Base-by-base conservation (phyloP, 2,329 filamentous ascomycete species). In the Drechslera avenae region DNA sequence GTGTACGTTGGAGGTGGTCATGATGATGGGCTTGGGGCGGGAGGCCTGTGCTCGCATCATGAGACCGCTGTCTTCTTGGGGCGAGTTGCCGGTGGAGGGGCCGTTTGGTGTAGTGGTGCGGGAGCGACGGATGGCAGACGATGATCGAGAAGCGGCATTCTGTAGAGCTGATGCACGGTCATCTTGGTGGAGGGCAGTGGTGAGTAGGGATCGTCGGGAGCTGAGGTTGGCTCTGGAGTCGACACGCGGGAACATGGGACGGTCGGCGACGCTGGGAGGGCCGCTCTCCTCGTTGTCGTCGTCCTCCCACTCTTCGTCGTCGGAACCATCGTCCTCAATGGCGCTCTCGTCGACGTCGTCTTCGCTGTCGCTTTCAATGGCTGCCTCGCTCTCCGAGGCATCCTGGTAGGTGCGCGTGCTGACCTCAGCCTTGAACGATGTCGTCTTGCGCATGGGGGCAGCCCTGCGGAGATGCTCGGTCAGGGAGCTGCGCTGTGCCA, bases 161-260 rank as follows among this genome's bases (percentile, higher is more conserved):
- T 85, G 83, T n/a, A 93, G 81, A 46, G 80, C 86, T 66, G 80
- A 81, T 39, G 86, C 83, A 42, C 89, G 87, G 72, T 90, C 87
- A 59, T 85, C 87, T 68, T 96, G 86, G 63, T 90, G 88, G 71
- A 99, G 86, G 81, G 93, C 88, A 44, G 93, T 86, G 1, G 92
- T 97, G 60, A 99, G 87, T 33, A 97, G 83, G 2, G 93, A 97
- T 42, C 89, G 87, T 40, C 90, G 86, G 1, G 93, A 96, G 2
- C 89, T 87, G 19, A 97, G 80, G 67, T 96, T 90, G 6, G 87
- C 85, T 72, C 86, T 86, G 33, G 92, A 97, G 72, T 96, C 90
- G 40, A 97, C 91, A 7, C 94, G 88, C 73, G 92, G 86, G 81
- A 99, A 99, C 64, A 91, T 81, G 16, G 85, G 83, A 66, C 85